Percentiles rank a stretch among this genome's conserved stretches.
Evolutionary conservation across 2,329 filamentous ascomycete species (phyloP).

Genomic region (Albophoma yamanashiensis): DNA sequence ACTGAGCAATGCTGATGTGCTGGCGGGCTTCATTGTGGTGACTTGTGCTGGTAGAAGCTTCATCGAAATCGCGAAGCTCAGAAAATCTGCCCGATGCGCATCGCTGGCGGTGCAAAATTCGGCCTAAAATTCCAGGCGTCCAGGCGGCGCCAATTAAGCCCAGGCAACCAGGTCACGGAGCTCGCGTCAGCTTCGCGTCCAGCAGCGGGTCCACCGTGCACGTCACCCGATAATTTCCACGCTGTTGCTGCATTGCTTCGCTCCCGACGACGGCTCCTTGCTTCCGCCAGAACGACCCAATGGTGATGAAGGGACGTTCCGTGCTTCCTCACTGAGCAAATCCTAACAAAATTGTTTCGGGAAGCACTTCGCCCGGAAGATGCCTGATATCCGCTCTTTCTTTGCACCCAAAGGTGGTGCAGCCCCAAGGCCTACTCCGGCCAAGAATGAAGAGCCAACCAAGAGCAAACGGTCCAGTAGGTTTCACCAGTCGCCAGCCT

Average conservation of each 20-base stretch:
- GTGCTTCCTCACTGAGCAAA: neutral
- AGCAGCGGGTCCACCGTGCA: constrained; percentile 16
- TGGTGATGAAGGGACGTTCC: constrained; percentile 11
- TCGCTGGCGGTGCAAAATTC: constrained; percentile 2
- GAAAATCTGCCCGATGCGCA: constrained; percentile 20
- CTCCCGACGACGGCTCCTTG: constrained; percentile 1
- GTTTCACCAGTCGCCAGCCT: constrained; percentile 8
- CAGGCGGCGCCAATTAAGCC: constrained; percentile 17
- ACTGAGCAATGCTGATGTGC: constrained; percentile 33
- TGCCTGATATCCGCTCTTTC: constrained; percentile 90
- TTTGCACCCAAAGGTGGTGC: constrained; percentile 67
- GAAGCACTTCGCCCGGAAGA: constrained; percentile 22
- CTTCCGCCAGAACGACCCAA: constrained; percentile 11
- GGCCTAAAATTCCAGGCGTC: constrained; percentile 14
- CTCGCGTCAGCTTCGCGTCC: constrained; percentile 36
- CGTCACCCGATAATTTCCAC: constrained; percentile 20
- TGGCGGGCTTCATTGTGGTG: constrained; percentile 34
- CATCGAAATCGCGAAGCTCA: constrained; percentile 14
- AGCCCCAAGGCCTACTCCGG: constrained; percentile 34
- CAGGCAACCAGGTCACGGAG: constrained; percentile 27
- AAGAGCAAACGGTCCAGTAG: constrained; percentile 36
- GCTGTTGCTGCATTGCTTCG: constrained; percentile 12
- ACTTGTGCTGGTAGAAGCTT: constrained; percentile 8
- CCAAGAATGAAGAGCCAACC: constrained; percentile 32
- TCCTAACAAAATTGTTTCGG: neutral